Conservation (phyloP, 202 grass and related monocot genomes). For the Miscanthus sacchariflorus region DNA sequence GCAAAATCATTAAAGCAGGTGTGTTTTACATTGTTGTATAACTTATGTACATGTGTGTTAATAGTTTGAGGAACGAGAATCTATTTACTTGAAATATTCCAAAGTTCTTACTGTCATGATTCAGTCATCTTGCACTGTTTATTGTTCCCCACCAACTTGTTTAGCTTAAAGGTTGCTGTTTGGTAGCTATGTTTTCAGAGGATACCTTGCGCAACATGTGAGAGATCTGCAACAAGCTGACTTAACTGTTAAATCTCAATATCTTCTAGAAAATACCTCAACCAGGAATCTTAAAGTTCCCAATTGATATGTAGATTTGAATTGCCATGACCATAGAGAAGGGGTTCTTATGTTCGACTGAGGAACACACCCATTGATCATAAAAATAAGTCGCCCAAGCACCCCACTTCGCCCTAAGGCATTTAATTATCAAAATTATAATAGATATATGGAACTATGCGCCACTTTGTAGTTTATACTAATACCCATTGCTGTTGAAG, state of each 20-base stretch:
- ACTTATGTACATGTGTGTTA: slow-evolving; percentile 35
- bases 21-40: slow-evolving; percentile 13
- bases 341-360: background rate
- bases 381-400: background rate
- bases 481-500: background rate
- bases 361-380: background rate
- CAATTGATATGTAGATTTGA: background rate
- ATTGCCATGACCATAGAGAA: background rate
- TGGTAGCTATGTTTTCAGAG: slow-evolving; percentile 16
- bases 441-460: background rate
- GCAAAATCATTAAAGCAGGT: slow-evolving; percentile 91
- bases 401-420: background rate
- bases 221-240: slow-evolving; percentile 1
- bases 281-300: background rate
- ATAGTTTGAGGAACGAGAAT: background rate
- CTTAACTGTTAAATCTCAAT: slow-evolving; percentile 21
- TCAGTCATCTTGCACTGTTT: slow-evolving; percentile 12
- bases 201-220: slow-evolving; percentile 4
- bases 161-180: background rate
- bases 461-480: background rate
- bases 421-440: slow-evolving; percentile 9
- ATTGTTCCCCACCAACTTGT: background rate
- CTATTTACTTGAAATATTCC: slow-evolving; percentile 10
- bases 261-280: slow-evolving; percentile 19
- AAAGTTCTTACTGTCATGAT: slow-evolving; percentile 28